These are phyloP conservation scores for Limtongia smithiae DNA, from an alignment of 805 yeast genomes.

Conservation along the genomic window DNA sequence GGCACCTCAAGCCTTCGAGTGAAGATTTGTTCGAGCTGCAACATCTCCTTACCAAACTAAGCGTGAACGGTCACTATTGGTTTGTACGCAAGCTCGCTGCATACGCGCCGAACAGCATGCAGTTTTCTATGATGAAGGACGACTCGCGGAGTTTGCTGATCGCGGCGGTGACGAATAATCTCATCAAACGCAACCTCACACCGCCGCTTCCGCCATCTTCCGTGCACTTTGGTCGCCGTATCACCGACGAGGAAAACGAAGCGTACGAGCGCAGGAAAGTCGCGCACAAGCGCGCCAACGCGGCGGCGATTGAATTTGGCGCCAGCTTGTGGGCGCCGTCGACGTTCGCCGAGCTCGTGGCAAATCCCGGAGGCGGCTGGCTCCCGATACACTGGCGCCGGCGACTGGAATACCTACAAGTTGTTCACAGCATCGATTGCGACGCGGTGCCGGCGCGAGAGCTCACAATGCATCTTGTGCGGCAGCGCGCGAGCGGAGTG, in stretches of 20 bases:
- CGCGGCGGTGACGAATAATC: conserved; percentile 11
- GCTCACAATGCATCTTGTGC: conserved; percentile 31
- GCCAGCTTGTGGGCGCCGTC: too few relatives aligned
- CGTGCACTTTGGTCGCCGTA: too few relatives aligned
- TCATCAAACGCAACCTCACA: too few relatives aligned
- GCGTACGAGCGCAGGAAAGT: too few relatives aligned
- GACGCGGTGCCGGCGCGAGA: conserved; percentile 29
- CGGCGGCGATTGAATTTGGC: too few relatives aligned
- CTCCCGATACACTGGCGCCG: conserved; percentile 35
- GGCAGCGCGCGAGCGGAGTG: conserved; percentile 37
- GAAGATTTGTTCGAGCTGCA: not conserved
- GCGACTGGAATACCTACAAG: conserved; percentile 33
- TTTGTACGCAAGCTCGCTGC: not conserved
- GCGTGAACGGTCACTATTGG: conserved; percentile 6
- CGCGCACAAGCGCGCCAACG: too few relatives aligned
- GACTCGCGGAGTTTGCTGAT: conserved; percentile 6
- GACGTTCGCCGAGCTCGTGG: too few relatives aligned
- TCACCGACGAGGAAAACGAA: too few relatives aligned
- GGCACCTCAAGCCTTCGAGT: not conserved
- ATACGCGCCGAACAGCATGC: conserved; percentile 1
- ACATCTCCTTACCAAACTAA: not conserved
- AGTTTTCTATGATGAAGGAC: conserved; percentile 7
- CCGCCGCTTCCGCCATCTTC: too few relatives aligned
- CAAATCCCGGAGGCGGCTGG: too few relatives aligned
- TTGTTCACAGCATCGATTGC: conserved; percentile 30